Percentiles rank a stretch among this genome's conserved stretches.
phyloP scores from a whole-genome alignment of 495 filamentous ascomycete genomes.

The Extremus antarcticus region DNA sequence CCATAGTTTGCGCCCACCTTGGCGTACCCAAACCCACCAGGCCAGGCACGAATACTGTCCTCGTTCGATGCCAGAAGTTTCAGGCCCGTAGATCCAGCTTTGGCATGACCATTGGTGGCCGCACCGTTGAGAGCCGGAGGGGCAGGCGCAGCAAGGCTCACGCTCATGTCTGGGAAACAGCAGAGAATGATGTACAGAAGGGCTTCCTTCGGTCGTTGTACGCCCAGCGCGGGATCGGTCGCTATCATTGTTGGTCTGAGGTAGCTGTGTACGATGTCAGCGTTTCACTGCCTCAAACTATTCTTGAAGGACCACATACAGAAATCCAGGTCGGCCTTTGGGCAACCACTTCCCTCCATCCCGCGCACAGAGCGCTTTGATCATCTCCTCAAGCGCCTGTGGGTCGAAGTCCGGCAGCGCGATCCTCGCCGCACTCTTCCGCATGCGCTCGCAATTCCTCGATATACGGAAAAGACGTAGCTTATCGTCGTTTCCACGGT shows the following conservation, averaged over 20 bases:
- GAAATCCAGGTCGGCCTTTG: slow-evolving; percentile 51
- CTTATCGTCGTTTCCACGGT: slow-evolving; percentile 70
- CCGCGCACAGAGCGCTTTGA: slow-evolving; percentile 55
- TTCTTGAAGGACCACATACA: too few species aligned
- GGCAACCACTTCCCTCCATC: slow-evolving; percentile 77
- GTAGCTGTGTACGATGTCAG: slow-evolving; percentile 38
- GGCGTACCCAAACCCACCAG: slow-evolving; percentile 79
- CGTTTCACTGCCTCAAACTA: too few species aligned
- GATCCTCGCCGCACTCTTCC: slow-evolving; percentile 58
- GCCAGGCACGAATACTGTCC: slow-evolving; percentile 80
- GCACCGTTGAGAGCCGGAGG: slow-evolving; percentile 15
- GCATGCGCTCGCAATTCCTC: slow-evolving; percentile 64
- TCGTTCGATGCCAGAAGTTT: slow-evolving; percentile 66
- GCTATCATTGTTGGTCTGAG: slow-evolving; percentile 77
- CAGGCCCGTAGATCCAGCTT: slow-evolving; percentile 28
- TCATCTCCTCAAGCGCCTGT: slow-evolving; percentile 60
- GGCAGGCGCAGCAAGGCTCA: slow-evolving; percentile 32
- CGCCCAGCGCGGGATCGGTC: slow-evolving; percentile 64
- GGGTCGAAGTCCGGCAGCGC: slow-evolving; percentile 67
- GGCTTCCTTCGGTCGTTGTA: slow-evolving; percentile 71
- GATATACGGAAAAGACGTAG: slow-evolving; percentile 79
- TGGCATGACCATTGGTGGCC: slow-evolving; percentile 1
- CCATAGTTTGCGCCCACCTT: slow-evolving; percentile 93
- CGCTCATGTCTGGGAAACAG: slow-evolving; percentile 55
- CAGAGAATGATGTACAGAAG: slow-evolving; percentile 71